phyloP scores from a whole-genome alignment of 148 eudicot genomes.

The Beta vulgaris region DNA sequence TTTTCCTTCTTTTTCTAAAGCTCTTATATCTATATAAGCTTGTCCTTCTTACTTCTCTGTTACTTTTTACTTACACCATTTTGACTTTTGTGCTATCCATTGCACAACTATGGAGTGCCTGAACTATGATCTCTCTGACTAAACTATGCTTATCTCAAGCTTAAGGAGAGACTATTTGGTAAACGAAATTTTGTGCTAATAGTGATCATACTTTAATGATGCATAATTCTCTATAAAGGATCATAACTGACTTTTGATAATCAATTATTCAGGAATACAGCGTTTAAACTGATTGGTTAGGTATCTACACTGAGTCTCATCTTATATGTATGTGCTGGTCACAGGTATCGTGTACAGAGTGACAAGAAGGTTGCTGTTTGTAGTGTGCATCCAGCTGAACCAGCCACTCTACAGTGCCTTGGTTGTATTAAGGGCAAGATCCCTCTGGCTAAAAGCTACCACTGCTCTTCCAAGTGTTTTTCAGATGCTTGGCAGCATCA shows the following conservation, averaged over 20 bases:
- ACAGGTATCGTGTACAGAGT: slow-evolving; percentile 96
- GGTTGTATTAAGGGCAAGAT: slow-evolving; percentile 95
- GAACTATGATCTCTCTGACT: background rate
- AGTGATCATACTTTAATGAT: background rate
- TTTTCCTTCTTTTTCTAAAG: no score
- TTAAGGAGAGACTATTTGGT: background rate
- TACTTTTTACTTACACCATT: no score
- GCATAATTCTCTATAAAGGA: background rate
- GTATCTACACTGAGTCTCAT: slow-evolving; percentile 1
- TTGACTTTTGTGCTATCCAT: no score
- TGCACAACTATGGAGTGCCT: no score
- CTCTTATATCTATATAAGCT: no score
- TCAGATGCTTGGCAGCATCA: slow-evolving; percentile 99
- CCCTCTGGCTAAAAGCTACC: slow-evolving; percentile 86
- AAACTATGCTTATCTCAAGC: background rate
- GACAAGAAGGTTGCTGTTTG: slow-evolving; percentile 86
- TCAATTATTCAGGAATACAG: background rate
- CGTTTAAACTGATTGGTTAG: background rate
- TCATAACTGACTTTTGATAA: background rate
- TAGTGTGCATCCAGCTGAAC: slow-evolving; percentile 97
- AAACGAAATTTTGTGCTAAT: background rate
- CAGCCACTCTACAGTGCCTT: slow-evolving; percentile 90
- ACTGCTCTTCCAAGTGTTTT: slow-evolving; percentile 95
- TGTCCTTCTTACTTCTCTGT: no score
- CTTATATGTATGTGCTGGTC: slow-evolving; percentile 15